These are phyloP conservation scores for Pisolithus orientalis DNA, from an alignment of 768 basidiomycete species.

Conservation along the genomic window DNA sequence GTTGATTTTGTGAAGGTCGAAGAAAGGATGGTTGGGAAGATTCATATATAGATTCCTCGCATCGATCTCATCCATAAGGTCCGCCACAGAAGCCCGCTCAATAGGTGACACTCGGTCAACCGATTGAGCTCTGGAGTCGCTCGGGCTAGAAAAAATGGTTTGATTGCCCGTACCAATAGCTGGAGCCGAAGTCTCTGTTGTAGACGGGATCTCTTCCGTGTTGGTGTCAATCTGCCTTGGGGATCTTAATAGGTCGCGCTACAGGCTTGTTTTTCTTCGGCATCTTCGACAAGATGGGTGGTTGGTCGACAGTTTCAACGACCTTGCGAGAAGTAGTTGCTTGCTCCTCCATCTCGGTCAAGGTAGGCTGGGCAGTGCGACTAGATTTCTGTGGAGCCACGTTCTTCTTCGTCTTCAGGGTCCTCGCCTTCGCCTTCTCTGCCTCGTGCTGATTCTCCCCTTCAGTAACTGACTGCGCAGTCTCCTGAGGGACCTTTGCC, in stretches of 20 bases:
- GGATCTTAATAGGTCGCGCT: slow-evolving; percentile 50
- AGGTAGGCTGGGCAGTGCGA: background rate
- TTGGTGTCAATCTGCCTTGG: slow-evolving; percentile 51
- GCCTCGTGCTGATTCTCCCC: slow-evolving; percentile 25
- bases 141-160: slow-evolving; percentile 42
- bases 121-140: slow-evolving; percentile 56
- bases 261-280: slow-evolving; percentile 76
- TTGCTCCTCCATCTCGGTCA: slow-evolving; percentile 13
- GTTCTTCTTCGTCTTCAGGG: slow-evolving; percentile 20
- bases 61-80: slow-evolving; percentile 65
- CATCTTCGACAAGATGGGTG: slow-evolving; percentile 73
- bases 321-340: slow-evolving; percentile 11
- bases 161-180: slow-evolving; percentile 28
- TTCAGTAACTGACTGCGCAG: slow-evolving; percentile 18
- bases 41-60: slow-evolving; percentile 56
- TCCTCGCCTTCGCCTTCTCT: slow-evolving; percentile 22
- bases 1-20: slow-evolving; percentile 64
- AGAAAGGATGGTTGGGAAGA: slow-evolving; percentile 66
- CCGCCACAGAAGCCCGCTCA: slow-evolving; percentile 48
- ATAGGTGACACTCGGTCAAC: slow-evolving; percentile 41
- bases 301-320: slow-evolving; percentile 44
- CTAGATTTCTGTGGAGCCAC: slow-evolving; percentile 10
- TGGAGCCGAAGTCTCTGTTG: slow-evolving; percentile 41
- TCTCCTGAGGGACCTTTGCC: slow-evolving; percentile 24
- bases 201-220: slow-evolving; percentile 37